phyloP scores from a whole-genome alignment of 257 asterid species.

The Petrea volubilis region DNA sequence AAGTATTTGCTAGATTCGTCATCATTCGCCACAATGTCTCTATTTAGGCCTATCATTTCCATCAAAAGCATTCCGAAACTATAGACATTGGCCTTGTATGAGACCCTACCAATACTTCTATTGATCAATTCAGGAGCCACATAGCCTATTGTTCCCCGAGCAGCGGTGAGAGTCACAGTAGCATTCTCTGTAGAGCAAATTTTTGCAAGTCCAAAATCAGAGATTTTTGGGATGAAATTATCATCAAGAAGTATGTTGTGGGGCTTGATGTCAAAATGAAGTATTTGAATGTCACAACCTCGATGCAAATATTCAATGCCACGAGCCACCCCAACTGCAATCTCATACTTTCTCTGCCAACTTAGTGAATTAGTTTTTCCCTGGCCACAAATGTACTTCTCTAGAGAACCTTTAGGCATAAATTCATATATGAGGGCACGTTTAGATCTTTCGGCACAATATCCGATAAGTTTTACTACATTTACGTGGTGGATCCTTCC shows the following conservation, averaged over 20 bases:
- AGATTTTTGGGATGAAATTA: no score
- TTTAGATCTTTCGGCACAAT: no score
- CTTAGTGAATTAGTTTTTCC: not conserved
- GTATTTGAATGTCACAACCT: no score
- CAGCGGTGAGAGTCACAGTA: conserved; percentile 16
- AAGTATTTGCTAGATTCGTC: not conserved
- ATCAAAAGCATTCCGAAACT: no score
- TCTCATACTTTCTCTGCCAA: conserved; percentile 21
- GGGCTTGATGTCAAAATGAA: no score
- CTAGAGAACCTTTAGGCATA: conserved; percentile 26
- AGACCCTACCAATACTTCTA: conserved; percentile 26
- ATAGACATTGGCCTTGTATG: no score
- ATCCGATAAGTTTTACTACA: no score
- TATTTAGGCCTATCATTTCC: no score
- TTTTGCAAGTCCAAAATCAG: no score
- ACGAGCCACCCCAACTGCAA: conserved; percentile 28
- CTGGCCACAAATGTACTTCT: conserved; percentile 14
- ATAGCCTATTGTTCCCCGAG: conserved; percentile 27
- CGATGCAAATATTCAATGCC: conserved; percentile 23
- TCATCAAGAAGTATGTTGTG: no score
- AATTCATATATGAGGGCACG: conserved; percentile 27
- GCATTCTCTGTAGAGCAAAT: not conserved
- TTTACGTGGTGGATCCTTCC: no score
- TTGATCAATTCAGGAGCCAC: conserved; percentile 30
- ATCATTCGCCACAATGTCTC: no score